These are phyloP conservation scores for Biscutella laevigata DNA, from an alignment of 441 rosid species.

Conservation along the genomic window DNA sequence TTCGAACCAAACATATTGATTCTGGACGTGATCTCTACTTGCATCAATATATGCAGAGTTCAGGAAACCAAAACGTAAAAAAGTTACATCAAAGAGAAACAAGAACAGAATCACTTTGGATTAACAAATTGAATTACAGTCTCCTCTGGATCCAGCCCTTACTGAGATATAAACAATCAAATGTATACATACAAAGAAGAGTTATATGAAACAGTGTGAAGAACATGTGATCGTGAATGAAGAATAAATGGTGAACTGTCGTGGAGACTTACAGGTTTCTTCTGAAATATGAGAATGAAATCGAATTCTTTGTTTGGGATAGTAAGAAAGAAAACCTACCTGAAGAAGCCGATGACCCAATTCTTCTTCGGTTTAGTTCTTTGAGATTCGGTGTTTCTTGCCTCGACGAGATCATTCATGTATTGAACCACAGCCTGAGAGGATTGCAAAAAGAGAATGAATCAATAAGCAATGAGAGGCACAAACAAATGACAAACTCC, in stretches of 20 bases:
- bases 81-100: slow-evolving; percentile 13
- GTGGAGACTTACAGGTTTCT: neutral
- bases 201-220: neutral
- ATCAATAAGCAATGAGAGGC: neutral
- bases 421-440: slow-evolving; percentile 40
- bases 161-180: slow-evolving; percentile 10
- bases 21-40: too few relatives aligned
- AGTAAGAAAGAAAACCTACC: slow-evolving; percentile 3
- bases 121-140: neutral
- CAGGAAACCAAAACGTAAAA: neutral
- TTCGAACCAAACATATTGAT: too few relatives aligned
- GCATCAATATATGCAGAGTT: too few relatives aligned
- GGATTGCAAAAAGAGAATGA: neutral
- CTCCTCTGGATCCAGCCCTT: neutral
- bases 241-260: neutral
- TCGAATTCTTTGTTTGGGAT: neutral
- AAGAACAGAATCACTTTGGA: neutral
- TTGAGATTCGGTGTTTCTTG: slow-evolving; percentile 44
- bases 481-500: neutral
- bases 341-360: slow-evolving; percentile 59
- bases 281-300: neutral
- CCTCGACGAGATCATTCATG: slow-evolving; percentile 67
- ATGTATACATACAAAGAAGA: neutral
- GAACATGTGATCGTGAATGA: neutral
- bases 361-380: slow-evolving; percentile 61